Base-by-base conservation (phyloP, 345 rosid genomes). In the Euphorbia lathyris region DNA sequence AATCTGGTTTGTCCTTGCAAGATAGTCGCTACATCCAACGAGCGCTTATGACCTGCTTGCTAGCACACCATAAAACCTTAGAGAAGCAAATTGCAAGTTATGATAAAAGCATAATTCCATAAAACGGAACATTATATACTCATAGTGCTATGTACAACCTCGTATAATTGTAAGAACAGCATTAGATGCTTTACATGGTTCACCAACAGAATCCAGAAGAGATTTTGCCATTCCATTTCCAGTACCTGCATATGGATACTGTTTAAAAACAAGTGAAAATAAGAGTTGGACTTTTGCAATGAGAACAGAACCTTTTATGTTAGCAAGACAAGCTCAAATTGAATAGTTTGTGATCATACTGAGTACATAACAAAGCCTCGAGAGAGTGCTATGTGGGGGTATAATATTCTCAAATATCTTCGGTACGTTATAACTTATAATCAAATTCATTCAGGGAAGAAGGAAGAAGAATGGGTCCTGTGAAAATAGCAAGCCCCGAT, bases 141-240 rank as follows among this genome's bases (percentile, higher is more conserved):
- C 47, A 53, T 34, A 22, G 62, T 63, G 47, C 52, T 36, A 53
- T 79, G 25, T 42, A 45, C 47, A 73, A 95, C 98, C 98, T 92
- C 94, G 84, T 67, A 95, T 95, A 57, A 95, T 77, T 47, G 99
- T 82, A 58, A 90, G 73, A 68, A 83, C 74, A 20, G 97, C 98
- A 81, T 83, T 84, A 58, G 82, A 67, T 45, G 88, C 79, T 68
- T 65, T 81, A 75, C 97, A 92, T 10, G 88, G 88, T 76, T 84
- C 83, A 56, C 98, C 96, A 50, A 80, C 98, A 0, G 88, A 79
- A 74, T 88, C 89, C 74, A 95, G 76, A 76, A 88, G 72, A 42
- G 99, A 95, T 70, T 92, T 95, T 45, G 68, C 90, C 99, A 95
- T 90, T 71, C 99, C 99, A 78, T 95, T 95, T 67, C 89, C 90